Percentiles rank a stretch among this genome's conserved stretches.
These are phyloP conservation scores for Backusella mclennaniae DNA, from an alignment of 192 early-diverging fungal species.

Conservation along the genomic window DNA sequence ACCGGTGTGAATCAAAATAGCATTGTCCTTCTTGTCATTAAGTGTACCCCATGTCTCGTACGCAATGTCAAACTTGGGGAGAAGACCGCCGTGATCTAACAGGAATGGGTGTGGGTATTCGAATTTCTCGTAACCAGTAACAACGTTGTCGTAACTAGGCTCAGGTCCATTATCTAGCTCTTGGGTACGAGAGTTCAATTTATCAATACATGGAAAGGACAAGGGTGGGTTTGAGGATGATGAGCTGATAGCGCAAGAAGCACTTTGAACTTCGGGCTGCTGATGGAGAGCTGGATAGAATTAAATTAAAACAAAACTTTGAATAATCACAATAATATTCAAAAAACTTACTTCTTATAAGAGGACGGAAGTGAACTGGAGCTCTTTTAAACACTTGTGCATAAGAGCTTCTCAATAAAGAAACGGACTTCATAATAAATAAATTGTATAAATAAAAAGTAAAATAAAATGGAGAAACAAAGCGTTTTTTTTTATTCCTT, in stretches of 20 bases:
- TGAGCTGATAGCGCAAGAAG: background rate
- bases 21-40: slow-evolving; percentile 79
- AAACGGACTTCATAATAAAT: slow-evolving; percentile 7
- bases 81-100: slow-evolving; percentile 79
- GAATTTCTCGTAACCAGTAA: slow-evolving; percentile 71
- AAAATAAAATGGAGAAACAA: slow-evolving; percentile 3
- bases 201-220: slow-evolving; percentile 76
- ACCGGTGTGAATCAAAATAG: slow-evolving; percentile 93
- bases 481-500: background rate
- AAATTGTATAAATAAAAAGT: background rate
- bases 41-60: slow-evolving; percentile 97
- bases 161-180: slow-evolving; percentile 74
- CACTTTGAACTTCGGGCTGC: background rate
- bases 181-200: slow-evolving; percentile 55
- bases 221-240: slow-evolving; percentile 58
- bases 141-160: slow-evolving; percentile 79
- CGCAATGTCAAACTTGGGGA: slow-evolving; percentile 79
- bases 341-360: background rate
- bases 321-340: background rate
- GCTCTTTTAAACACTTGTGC: background rate
- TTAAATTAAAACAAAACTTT: background rate
- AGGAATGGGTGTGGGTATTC: slow-evolving; percentile 65
- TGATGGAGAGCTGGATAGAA: background rate
- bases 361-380: background rate
- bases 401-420: background rate